These are phyloP conservation scores for Pyropia haitanensis DNA, from an alignment of 23 red algal species.

Conservation along the genomic window DNA sequence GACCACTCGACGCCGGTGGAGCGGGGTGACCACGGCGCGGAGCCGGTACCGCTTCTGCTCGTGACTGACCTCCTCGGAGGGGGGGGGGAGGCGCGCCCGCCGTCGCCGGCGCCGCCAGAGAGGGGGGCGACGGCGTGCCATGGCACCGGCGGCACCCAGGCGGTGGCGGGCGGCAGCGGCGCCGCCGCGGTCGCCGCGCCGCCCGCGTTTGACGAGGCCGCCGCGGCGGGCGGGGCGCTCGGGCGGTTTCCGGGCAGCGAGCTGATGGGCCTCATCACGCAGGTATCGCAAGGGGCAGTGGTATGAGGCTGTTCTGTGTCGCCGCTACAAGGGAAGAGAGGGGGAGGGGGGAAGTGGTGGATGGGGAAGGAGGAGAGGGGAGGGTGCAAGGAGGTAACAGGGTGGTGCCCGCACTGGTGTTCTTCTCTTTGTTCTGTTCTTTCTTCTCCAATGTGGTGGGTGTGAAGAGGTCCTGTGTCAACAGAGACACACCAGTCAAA, in stretches of 20 bases:
- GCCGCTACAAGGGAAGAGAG: neutral
- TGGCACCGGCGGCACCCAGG: neutral
- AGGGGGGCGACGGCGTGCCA: neutral
- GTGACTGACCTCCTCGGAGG: neutral
- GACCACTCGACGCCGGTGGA: constrained; percentile 35
- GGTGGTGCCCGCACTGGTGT: neutral
- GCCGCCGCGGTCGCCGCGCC: neutral
- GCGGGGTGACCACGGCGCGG: constrained; percentile 13
- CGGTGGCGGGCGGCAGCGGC: neutral
- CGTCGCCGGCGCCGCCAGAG: neutral
- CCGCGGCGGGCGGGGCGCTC: neutral
- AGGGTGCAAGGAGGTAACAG: neutral
- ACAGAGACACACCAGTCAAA: too few relatives aligned
- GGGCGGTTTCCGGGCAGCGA: constrained; percentile 15
- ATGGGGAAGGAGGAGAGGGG: neutral
- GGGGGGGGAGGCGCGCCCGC: neutral
- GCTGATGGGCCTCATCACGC: constrained; percentile 12
- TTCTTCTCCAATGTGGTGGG: neutral
- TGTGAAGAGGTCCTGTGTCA: too few relatives aligned
- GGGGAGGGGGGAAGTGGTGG: too few relatives aligned
- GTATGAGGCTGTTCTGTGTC: neutral
- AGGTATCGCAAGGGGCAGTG: neutral
- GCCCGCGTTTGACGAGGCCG: constrained; percentile 1
- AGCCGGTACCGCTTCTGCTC: constrained; percentile 39
- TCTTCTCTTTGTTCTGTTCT: neutral